Conservation (phyloP, 2,329 filamentous ascomycete genomes). For the Cladophialophora chaetospira region DNA sequence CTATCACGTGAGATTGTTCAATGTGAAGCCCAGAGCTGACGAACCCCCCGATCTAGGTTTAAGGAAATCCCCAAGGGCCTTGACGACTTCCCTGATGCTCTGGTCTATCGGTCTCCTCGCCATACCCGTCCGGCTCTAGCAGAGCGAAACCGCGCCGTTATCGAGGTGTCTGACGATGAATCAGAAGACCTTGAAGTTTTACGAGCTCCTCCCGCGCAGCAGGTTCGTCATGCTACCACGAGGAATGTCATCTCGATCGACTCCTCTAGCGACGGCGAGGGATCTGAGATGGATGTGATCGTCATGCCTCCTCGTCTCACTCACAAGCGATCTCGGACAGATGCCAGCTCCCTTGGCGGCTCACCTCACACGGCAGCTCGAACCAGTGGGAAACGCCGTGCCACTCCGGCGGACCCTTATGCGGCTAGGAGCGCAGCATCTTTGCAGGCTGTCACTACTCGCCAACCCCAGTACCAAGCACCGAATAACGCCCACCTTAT, state of each 20-base stretch:
- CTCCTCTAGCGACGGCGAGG: constrained; percentile 7
- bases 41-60: neutral
- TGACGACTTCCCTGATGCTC: neutral
- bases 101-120: constrained; percentile 4
- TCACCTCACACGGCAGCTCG: neutral
- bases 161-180: constrained; percentile 16
- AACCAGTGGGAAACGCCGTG: neutral
- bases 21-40: too few relatives aligned
- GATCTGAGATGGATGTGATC: neutral
- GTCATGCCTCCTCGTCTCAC: neutral
- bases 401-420: neutral
- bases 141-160: neutral
- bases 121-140: neutral
- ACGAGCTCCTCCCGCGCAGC: neutral
- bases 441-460: too few relatives aligned
- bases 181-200: neutral
- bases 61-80: neutral
- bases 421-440: neutral
- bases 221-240: neutral
- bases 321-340: constrained; percentile 6
- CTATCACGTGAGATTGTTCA: too few relatives aligned
- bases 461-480: too few relatives aligned
- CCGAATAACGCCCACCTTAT: too few relatives aligned
- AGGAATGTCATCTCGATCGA: neutral
- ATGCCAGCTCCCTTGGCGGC: neutral